Base-by-base conservation (phyloP, 164 flowering plant genomes). In the Nymphaea thermarum region DNA sequence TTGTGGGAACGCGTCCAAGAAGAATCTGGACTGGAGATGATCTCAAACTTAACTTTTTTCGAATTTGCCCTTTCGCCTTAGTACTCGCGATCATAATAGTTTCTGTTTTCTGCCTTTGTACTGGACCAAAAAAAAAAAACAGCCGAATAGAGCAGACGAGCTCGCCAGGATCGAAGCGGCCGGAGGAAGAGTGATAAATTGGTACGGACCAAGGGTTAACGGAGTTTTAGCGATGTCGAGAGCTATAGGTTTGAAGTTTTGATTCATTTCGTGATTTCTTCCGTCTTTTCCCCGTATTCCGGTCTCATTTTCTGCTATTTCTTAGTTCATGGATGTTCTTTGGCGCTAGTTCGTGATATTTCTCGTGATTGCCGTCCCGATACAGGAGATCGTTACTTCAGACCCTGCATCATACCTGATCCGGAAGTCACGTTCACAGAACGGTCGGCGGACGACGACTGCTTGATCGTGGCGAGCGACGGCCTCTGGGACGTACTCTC, bases 151-250 rank as follows among this genome's bases (percentile, higher is more conserved):
- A 77, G 80, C 75, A 67, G 93, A 86, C 41, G 93, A 88, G 67
- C 83, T 86, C 18, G 47, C 57, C 67, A 79, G 90, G 78, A 88
- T 88, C 75, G 89, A 88, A 80, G 83, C 70, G 62, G 80, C 43
- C 60, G 90, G 89, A 62, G 93, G 93, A 69, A 88, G 71, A 80
- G 93, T 88, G 77, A 88, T 88, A 67, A 82, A 80, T 71, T 88
- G 93, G 89, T 74, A 84, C 65, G 93, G 93, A 63, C 81, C 88
- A 67, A 81, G 93, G 72, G 90, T 88, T 51, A 74, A 82, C 65
- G 93, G 93, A 68, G 90, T 88, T 70, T 90, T 87, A 71, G 88
- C 93, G 67, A 86, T 87, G 93, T 87, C 93, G 74, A 78, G 90
- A 80, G 82, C 90, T 16, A 88, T 88, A 82, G 90, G 93, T 86